Evolutionary conservation across 352 stramenopile species (phyloP).

Genomic region (Pythium biforme): DNA sequence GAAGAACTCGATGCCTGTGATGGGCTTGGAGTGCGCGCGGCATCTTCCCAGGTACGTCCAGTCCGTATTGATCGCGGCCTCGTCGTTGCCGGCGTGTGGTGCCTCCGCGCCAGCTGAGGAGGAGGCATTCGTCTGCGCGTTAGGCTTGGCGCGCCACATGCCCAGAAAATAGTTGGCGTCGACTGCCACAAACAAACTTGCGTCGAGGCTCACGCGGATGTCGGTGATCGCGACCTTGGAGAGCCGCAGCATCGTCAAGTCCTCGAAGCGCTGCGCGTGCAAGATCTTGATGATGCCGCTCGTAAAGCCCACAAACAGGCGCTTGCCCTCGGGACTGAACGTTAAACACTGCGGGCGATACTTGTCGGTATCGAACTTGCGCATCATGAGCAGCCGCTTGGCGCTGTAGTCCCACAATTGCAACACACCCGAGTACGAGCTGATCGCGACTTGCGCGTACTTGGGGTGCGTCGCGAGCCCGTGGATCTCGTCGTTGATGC

Average conservation of each 20-base stretch:
- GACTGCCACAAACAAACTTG: slow-evolving; percentile 71
- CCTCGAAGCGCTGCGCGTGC: slow-evolving; percentile 70
- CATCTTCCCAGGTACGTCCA: slow-evolving; percentile 88
- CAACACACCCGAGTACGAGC: slow-evolving; percentile 78
- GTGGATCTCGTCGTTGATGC: slow-evolving; percentile 87
- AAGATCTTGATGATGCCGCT: slow-evolving; percentile 87
- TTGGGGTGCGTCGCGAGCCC: slow-evolving; percentile 75
- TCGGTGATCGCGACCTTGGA: slow-evolving; percentile 75
- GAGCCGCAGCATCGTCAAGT: slow-evolving; percentile 65
- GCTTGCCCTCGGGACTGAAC: slow-evolving; percentile 74
- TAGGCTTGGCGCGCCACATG: slow-evolving; percentile 68
- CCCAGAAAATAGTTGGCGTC: slow-evolving; percentile 74
- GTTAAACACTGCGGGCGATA: slow-evolving; percentile 75
- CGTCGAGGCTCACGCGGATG: slow-evolving; percentile 72
- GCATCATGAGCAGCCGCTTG: slow-evolving; percentile 84
- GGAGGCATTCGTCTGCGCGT: slow-evolving; percentile 18
- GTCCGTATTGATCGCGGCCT: slow-evolving; percentile 25
- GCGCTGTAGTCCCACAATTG: slow-evolving; percentile 91
- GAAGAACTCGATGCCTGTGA: slow-evolving; percentile 90
- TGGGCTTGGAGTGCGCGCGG: slow-evolving; percentile 66
- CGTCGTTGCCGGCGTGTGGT: neutral
- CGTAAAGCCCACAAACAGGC: slow-evolving; percentile 87
- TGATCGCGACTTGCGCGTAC: slow-evolving; percentile 73
- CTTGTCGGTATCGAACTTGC: slow-evolving; percentile 63
- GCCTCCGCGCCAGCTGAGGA: slow-evolving; percentile 9